Conservation (phyloP, 495 filamentous ascomycete genomes). For the Aspergillus bridgeri region DNA sequence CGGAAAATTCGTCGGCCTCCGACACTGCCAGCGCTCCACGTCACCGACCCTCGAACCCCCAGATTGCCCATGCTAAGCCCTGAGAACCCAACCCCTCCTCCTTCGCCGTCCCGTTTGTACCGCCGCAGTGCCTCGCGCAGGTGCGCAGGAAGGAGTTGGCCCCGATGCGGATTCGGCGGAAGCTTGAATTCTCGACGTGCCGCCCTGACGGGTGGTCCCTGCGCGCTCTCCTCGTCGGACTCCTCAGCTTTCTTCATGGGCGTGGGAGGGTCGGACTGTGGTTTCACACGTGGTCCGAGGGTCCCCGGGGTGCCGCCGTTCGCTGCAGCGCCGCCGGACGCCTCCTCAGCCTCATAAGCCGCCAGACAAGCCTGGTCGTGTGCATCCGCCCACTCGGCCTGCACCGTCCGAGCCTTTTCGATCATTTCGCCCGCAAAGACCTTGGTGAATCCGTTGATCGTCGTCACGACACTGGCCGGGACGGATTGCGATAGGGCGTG, state of each 20-base stretch:
- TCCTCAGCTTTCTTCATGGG: not conserved
- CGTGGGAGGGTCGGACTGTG: not conserved
- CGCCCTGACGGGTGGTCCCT: conserved; percentile 17
- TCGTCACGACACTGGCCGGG: conserved; percentile 70
- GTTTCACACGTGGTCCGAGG: too few species aligned
- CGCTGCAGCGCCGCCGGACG: conserved; percentile 32
- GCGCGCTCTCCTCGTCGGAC: not conserved
- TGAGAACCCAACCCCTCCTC: conserved; percentile 69
- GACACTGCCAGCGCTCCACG: conserved; percentile 46
- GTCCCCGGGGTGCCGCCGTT: conserved; percentile 30
- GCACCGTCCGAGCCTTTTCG: conserved; percentile 73
- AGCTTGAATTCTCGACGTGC: conserved; percentile 20
- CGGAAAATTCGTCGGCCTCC: conserved; percentile 63
- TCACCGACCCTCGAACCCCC: conserved; percentile 59
- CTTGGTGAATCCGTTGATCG: conserved; percentile 78
- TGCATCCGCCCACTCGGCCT: conserved; percentile 69
- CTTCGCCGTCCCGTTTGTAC: conserved; percentile 60
- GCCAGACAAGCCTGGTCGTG: conserved; percentile 36
- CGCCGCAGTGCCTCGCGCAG: conserved; percentile 74
- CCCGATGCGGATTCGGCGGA: conserved; percentile 52
- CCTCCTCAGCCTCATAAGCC: conserved; percentile 32
- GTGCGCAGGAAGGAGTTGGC: conserved; percentile 77
- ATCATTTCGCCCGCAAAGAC: conserved; percentile 81
- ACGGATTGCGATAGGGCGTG: conserved; percentile 87
- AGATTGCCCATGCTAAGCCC: conserved; percentile 68